phyloP scores from a whole-genome alignment of 345 rosid species.

The Aurinia saxatilis region DNA sequence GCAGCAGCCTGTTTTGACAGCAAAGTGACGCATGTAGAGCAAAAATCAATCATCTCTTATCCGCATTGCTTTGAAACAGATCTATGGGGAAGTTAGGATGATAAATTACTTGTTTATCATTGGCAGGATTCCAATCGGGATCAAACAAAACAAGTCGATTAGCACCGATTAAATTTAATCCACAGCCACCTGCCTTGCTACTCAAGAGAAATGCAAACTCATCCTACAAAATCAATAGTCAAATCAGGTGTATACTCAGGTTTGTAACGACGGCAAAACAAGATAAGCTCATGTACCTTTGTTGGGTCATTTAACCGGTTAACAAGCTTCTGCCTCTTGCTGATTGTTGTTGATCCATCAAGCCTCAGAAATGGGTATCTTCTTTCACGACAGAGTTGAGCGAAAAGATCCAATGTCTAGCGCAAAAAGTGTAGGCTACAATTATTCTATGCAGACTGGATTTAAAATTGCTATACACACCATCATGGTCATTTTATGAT shows the following conservation, averaged over 20 bases:
- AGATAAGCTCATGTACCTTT: constrained; percentile 42
- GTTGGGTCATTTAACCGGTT: constrained; percentile 77
- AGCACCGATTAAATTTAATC: constrained; percentile 94
- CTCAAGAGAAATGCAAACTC: constrained; percentile 95
- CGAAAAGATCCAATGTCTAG: constrained; percentile 95
- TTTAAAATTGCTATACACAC: neutral
- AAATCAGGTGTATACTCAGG: constrained; percentile 6
- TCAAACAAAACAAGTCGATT: constrained; percentile 91
- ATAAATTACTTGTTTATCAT: constrained; percentile 84
- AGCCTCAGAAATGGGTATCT: constrained; percentile 89
- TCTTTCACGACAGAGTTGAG: constrained; percentile 96
- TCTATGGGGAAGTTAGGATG: neutral
- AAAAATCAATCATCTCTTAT: constrained; percentile 18
- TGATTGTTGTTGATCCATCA: constrained; percentile 89
- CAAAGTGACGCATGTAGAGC: constrained; percentile 15
- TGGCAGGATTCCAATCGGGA: constrained; percentile 99
- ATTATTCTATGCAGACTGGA: constrained; percentile 12
- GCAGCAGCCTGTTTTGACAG: constrained; percentile 82
- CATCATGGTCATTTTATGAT: constrained; percentile 5
- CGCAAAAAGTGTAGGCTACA: constrained; percentile 15
- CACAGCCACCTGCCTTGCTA: constrained; percentile 99
- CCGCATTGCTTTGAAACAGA: neutral
- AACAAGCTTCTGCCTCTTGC: constrained; percentile 94
- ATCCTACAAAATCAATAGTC: constrained; percentile 47
- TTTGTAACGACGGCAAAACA: neutral